These are phyloP conservation scores for Ploettnerulaceae sp. DNA, from an alignment of 2,329 filamentous ascomycete species.

Conservation along the genomic window DNA sequence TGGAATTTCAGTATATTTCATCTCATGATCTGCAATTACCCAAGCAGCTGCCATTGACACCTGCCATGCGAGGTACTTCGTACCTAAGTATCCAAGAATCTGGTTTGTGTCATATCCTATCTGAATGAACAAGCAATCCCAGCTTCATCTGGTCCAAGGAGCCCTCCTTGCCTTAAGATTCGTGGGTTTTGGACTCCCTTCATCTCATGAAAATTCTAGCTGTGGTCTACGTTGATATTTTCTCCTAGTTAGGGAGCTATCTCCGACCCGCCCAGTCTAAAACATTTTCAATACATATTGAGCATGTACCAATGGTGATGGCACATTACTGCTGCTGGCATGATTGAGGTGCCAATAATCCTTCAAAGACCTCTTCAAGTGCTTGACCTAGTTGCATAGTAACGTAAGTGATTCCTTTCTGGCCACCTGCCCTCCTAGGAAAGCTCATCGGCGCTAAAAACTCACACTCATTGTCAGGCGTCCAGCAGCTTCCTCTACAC, in stretches of 20 bases:
- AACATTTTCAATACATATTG: neutral
- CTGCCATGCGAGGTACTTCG: neutral
- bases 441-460: slow-evolving; percentile 7
- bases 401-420: neutral
- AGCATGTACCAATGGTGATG: neutral
- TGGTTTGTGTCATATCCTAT: slow-evolving; percentile 1
- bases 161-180: neutral
- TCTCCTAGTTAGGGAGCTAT: neutral
- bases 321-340: too few species aligned
- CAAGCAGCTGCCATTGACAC: slow-evolving; percentile 5
- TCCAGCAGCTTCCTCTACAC: slow-evolving; percentile 1
- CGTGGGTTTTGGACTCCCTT: neutral
- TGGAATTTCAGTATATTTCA: slow-evolving; percentile 1
- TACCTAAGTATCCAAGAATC: slow-evolving; percentile 1
- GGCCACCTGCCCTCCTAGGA: neutral
- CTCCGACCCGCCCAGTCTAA: slow-evolving; percentile 3
- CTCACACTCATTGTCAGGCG: slow-evolving; percentile 5
- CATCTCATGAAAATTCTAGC: neutral
- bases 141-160: neutral
- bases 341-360: too few species aligned
- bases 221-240: neutral
- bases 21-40: slow-evolving; percentile 13
- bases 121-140: neutral
- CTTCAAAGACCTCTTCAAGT: neutral
- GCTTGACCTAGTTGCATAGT: neutral